These are phyloP conservation scores for Colletotrichum acutatum DNA, from an alignment of 2,329 filamentous ascomycete genomes.

Conservation along the genomic window DNA sequence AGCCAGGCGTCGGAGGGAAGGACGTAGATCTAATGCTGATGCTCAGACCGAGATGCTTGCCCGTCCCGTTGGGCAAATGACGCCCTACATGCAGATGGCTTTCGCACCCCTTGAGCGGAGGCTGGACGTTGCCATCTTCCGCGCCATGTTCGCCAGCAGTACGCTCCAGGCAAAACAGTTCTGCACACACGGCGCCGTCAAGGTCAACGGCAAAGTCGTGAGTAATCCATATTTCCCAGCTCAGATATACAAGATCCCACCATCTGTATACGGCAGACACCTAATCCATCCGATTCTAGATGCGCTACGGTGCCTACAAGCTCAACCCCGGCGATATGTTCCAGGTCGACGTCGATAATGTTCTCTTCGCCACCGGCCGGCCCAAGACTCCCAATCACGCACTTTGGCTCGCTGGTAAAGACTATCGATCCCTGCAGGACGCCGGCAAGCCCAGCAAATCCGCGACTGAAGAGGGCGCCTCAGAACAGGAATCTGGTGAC, in stretches of 20 bases:
- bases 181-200: constrained; percentile 91
- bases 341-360: constrained; percentile 89
- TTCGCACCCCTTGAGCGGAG: constrained; percentile 92
- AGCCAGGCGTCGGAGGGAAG: background rate
- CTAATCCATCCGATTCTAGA: constrained; percentile 61
- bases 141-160: constrained; percentile 93
- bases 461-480: constrained; percentile 36
- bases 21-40: background rate
- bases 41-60: constrained; percentile 40
- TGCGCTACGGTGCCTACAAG: constrained; percentile 90
- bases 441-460: constrained; percentile 36
- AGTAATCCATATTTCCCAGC: constrained; percentile 27
- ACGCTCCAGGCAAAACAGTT: constrained; percentile 93
- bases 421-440: constrained; percentile 42
- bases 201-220: constrained; percentile 96
- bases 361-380: constrained; percentile 87
- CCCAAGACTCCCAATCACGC: constrained; percentile 62
- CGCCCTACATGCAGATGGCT: constrained; percentile 96
- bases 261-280: background rate
- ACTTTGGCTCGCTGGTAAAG: constrained; percentile 35
- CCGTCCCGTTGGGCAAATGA: constrained; percentile 58
- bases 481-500: background rate
- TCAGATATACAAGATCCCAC: background rate
- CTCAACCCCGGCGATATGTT: constrained; percentile 99
- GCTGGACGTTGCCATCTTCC: constrained; percentile 93